Base-by-base conservation (phyloP, 139 green algal genomes). In the Coelastrella sp. region DNA sequence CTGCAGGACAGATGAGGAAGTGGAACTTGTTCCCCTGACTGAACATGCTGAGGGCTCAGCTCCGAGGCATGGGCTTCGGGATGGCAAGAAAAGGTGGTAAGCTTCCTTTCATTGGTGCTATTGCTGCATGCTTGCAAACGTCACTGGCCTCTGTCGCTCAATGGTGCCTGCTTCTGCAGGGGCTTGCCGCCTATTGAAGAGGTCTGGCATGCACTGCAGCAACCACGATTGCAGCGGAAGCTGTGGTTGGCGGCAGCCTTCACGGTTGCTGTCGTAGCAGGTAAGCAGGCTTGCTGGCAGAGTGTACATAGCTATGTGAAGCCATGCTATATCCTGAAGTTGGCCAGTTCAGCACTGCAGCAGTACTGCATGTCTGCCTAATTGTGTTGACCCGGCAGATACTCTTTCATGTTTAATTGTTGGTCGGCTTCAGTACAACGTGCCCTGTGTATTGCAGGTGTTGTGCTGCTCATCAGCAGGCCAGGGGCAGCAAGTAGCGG, bases 121-220 rank as follows among this genome's bases (percentile, higher is more conserved):
- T n/a, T n/a, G n/a, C n/a, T n/a, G n/a, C n/a, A n/a, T n/a, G n/a
- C n/a, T n/a, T n/a, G n/a, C n/a, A n/a, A n/a, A n/a, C n/a, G n/a
- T n/a, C n/a, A n/a, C n/a, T n/a, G n/a, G n/a, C n/a, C n/a, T n/a
- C n/a, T n/a, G n/a, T n/a, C n/a, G n/a, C n/a, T 17, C 7, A 60
- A 16, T 82, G 23, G 8, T 73, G 6, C 23, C 78, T 84, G 7
- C 47, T 84, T 10, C 78, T 84, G 78, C 78, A 84, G 78, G 78
- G 54, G 13, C 78, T 17, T 84, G 54, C 78, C 78, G 7, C 47
- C 78, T 54, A 71, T 54, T 54, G 16, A 19, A 10, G 78, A 84
- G 47, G 13, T 84, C 3, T 23, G 14, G 56, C 14, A 84, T 23
- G 56, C 17, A 13, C 47, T 68, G 54, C 22, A 58, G 20, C 78